Evolutionary conservation across 2,329 filamentous ascomycete species (phyloP).

Genomic region (Exophiala calicioides): DNA sequence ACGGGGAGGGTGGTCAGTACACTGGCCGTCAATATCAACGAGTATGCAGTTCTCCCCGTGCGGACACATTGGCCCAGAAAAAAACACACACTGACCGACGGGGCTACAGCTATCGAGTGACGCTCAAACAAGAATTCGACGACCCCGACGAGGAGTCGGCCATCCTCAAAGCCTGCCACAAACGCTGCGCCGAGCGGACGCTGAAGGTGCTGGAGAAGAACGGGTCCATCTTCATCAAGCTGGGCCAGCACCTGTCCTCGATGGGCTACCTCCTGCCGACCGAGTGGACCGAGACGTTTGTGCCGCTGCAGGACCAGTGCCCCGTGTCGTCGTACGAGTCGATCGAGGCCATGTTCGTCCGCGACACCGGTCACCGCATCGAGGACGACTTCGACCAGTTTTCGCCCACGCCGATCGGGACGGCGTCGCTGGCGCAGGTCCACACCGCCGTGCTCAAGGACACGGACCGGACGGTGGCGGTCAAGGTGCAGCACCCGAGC

Average conservation of each 20-base stretch:
- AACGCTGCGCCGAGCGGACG: constrained; percentile 87
- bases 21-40: constrained; percentile 80
- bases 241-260: constrained; percentile 92
- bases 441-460: constrained; percentile 82
- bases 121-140: constrained; percentile 68
- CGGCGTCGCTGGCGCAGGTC: constrained; percentile 91
- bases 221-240: constrained; percentile 96
- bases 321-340: constrained; percentile 87
- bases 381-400: constrained; percentile 87
- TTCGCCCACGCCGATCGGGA: constrained; percentile 76
- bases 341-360: constrained; percentile 80
- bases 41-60: constrained; percentile 56
- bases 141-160: constrained; percentile 65
- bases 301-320: constrained; percentile 93
- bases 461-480: constrained; percentile 82
- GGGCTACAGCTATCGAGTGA: constrained; percentile 81
- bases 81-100: neutral
- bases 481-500: constrained; percentile 93
- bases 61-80: neutral
- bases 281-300: constrained; percentile 95
- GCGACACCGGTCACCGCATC: constrained; percentile 77
- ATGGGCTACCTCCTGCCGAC: constrained; percentile 90
- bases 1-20: constrained; percentile 75
- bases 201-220: constrained; percentile 88
- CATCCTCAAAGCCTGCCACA: constrained; percentile 80